Evolutionary conservation across 176 grass and related monocot species (phyloP).

Genomic region (Phyllostachys edulis): DNA sequence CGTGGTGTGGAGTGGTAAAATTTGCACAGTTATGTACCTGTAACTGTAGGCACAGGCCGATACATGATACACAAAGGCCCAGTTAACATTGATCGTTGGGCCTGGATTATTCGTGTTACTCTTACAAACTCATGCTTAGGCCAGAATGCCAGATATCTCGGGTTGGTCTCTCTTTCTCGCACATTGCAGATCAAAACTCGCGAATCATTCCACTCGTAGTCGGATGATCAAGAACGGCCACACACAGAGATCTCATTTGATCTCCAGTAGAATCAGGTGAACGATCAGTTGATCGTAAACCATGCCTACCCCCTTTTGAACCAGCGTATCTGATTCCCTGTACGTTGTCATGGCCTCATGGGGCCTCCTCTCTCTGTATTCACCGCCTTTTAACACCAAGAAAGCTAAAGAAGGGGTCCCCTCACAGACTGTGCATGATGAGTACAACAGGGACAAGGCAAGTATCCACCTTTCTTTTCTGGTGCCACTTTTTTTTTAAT

Average conservation of each 20-base stretch:
- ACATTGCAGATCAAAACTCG: background rate
- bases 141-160: background rate
- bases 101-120: too few relatives aligned
- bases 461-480: background rate
- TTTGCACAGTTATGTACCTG: background rate
- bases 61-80: background rate
- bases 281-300: background rate
- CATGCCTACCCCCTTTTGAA: background rate
- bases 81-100: too few relatives aligned
- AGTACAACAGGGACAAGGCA: background rate
- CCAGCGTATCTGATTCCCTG: conserved; percentile 12
- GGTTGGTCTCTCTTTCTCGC: background rate
- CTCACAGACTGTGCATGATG: background rate
- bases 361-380: background rate
- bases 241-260: background rate
- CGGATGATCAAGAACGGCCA: background rate
- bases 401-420: background rate
- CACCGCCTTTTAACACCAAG: background rate
- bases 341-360: background rate
- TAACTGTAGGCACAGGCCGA: background rate
- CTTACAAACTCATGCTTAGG: background rate
- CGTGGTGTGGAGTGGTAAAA: background rate
- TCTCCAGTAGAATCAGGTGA: background rate
- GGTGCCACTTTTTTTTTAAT: background rate
- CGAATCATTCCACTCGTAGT: background rate